Base-by-base conservation (phyloP, 2,329 filamentous ascomycete genomes). In the Coniochaeta prunicola region DNA sequence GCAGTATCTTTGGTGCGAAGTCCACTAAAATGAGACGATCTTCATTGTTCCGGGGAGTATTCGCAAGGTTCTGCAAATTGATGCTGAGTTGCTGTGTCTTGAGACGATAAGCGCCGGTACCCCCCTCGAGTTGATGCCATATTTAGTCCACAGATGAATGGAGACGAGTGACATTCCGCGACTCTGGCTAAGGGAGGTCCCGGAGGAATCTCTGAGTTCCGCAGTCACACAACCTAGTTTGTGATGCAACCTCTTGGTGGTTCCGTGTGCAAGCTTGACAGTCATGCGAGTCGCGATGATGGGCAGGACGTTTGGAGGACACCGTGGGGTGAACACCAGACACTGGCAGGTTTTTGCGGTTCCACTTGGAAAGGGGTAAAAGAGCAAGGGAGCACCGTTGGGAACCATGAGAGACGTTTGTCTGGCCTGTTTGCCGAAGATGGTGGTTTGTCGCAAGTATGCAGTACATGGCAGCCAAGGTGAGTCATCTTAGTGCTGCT, bases 1-100 rank as follows among this genome's bases (percentile, higher is more conserved):
- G 53, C 53, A 54, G 53, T 54, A 54, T 54, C 30, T 54, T 54
- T 54, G 36, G 53, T 31, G 19, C 30, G 24, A 21, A 54, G 17
- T 13, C 31, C n/a, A 34, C 26, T 36, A 21, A 36, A n/a, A 36
- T 54, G 50, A 54, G 53, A 54, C 53, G 53, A 34, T 21, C 30
- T 33, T 19, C 30, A 34, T 31, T 28, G 53, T 4, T 36, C 26
- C n/a, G 9, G 53, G 21, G 30, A 26, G 42, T 5, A 28, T 50
- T 26, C 9, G 5, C 42, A 7, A 45, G 4, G 26, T 45, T 15
- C 19, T 12, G 40, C 24, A 45, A 13, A 26, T 38, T 26, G 24
- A 28, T 30, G 45, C 12, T 15, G 19, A 28, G 4, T 17, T n/a
- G 40, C 40, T 30, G 40, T 12, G 24, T 21, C 24, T 50, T 21